Evolutionary conservation across 2,329 filamentous ascomycete species (phyloP).

Genomic region (Mycocentrospora acerina): DNA sequence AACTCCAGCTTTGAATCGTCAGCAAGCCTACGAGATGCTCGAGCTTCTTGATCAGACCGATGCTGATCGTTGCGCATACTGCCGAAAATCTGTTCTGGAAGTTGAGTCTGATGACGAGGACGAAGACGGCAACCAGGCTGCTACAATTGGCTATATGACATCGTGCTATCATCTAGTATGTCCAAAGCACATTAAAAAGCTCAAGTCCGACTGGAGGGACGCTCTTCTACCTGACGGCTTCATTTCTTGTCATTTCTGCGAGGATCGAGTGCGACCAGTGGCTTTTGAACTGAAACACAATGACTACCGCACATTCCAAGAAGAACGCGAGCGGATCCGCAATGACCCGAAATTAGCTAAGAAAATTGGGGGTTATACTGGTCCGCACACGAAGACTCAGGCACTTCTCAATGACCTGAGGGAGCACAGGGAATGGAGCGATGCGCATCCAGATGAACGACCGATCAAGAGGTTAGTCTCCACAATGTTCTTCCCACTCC

Average conservation of each 20-base stretch:
- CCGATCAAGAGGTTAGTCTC: conserved; percentile 69
- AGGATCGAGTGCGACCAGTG: conserved; percentile 61
- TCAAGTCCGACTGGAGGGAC: conserved; percentile 56
- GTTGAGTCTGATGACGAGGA: conserved; percentile 38
- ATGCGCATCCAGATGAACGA: conserved; percentile 61
- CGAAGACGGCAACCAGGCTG: conserved; percentile 55
- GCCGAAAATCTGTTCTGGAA: conserved; percentile 50
- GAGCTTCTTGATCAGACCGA: conserved; percentile 81
- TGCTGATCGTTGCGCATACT: conserved; percentile 68
- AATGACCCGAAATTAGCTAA: conserved; percentile 59
- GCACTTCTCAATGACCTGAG: conserved; percentile 77
- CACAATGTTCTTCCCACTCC: not conserved
- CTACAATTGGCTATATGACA: conserved; percentile 75
- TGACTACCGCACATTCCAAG: conserved; percentile 50
- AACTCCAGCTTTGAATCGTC: conserved; percentile 61
- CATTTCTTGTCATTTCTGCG: conserved; percentile 69
- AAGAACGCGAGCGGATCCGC: conserved; percentile 60
- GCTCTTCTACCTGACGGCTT: conserved; percentile 46
- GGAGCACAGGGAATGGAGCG: conserved; percentile 63
- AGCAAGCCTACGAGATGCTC: conserved; percentile 83
- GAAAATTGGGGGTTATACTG: conserved; percentile 68
- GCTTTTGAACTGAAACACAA: conserved; percentile 69
- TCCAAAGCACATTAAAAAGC: conserved; percentile 65
- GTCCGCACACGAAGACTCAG: conserved; percentile 89
- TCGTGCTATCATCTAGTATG: conserved; percentile 88